Percentiles rank a stretch among this genome's conserved stretches.
These are phyloP conservation scores for Davidsoniella virescens DNA, from an alignment of 2,329 filamentous ascomycete genomes.

Conservation along the genomic window DNA sequence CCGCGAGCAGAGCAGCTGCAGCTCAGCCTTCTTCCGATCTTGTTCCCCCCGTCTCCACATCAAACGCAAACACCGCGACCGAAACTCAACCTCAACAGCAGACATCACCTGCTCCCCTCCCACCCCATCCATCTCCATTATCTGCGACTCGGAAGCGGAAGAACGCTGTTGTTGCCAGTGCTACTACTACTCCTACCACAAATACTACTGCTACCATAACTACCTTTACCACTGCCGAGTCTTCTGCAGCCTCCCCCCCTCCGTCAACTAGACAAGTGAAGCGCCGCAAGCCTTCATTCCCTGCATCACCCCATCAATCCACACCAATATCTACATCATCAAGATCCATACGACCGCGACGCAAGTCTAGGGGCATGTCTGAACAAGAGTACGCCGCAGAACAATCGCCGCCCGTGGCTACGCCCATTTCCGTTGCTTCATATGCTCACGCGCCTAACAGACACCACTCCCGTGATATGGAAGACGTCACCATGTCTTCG, in stretches of 20 bases:
- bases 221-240: no score
- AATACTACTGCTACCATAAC: no score
- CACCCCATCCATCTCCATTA: background rate
- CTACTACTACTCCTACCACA: slow-evolving; percentile 13
- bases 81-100: background rate
- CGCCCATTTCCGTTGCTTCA: slow-evolving; percentile 5
- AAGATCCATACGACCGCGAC: background rate
- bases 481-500: slow-evolving; percentile 20
- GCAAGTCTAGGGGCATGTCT: slow-evolving; percentile 53
- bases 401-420: no score
- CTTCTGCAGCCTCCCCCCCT: no score
- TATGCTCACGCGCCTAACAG: background rate
- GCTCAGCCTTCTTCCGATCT: slow-evolving; percentile 22
- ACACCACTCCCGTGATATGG: background rate
- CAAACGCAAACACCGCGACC: background rate
- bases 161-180: slow-evolving; percentile 20
- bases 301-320: slow-evolving; percentile 9
- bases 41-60: slow-evolving; percentile 20
- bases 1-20: slow-evolving; percentile 45
- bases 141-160: slow-evolving; percentile 57
- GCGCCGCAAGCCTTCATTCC: slow-evolving; percentile 15
- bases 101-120: background rate
- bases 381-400: slow-evolving; percentile 43
- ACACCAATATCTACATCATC: slow-evolving; percentile 6
- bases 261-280: slow-evolving; percentile 15